phyloP scores from a whole-genome alignment of 257 asterid genomes.

The Striga asiatica region DNA sequence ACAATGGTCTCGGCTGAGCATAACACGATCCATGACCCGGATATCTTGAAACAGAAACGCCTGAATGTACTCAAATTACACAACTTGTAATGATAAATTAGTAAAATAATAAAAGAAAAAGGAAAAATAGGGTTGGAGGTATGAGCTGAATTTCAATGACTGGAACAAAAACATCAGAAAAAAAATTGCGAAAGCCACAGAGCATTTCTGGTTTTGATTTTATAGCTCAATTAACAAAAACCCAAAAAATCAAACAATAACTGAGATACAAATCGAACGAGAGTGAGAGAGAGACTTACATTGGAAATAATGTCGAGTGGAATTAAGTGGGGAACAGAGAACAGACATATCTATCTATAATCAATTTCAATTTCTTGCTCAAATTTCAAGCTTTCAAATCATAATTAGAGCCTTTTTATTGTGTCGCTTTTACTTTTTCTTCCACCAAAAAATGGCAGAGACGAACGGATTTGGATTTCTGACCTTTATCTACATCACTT shows the following conservation, averaged over 20 bases:
- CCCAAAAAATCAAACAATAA: neutral
- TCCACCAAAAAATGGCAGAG: too few relatives aligned
- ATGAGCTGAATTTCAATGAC: neutral
- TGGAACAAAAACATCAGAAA: neutral
- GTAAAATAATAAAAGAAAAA: too few relatives aligned
- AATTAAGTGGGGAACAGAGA: conserved; percentile 25
- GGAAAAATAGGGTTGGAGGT: too few relatives aligned
- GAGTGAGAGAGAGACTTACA: conserved; percentile 31
- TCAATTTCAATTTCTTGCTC: neutral
- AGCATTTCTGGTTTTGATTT: conserved; percentile 7
- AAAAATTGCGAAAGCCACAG: neutral
- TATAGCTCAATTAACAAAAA: neutral
- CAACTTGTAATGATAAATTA: neutral
- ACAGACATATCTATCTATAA: conserved; percentile 27
- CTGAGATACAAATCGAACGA: neutral
- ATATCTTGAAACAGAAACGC: conserved; percentile 20
- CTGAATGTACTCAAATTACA: conserved; percentile 34
- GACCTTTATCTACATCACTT: too few relatives aligned
- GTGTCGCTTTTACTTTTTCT: too few relatives aligned
- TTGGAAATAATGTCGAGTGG: conserved; percentile 19
- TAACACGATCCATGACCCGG: conserved; percentile 18
- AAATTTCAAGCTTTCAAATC: conserved; percentile 19
- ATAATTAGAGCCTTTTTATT: too few relatives aligned
- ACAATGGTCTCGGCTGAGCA: conserved; percentile 18
- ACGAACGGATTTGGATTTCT: too few relatives aligned